A percentile compares a stretch with the other conserved stretches of the same genome.
Conservation (phyloP, 2,329 filamentous ascomycete genomes). For the Pseudocercospora fuligena region DNA sequence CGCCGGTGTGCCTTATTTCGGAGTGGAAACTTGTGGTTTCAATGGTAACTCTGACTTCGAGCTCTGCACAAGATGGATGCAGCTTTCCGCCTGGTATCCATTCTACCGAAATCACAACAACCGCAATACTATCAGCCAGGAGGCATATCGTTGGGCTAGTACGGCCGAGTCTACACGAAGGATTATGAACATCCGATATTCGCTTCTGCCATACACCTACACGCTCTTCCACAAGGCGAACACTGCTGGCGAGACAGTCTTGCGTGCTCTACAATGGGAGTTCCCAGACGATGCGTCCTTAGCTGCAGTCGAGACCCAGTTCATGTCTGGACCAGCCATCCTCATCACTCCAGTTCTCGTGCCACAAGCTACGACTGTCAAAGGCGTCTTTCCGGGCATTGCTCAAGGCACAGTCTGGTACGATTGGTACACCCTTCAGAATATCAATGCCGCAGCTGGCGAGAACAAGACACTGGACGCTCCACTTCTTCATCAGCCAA, state of each 20-base stretch:
- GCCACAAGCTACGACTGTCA: slow-evolving; percentile 63
- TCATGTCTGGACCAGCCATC: slow-evolving; percentile 68
- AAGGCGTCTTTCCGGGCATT: slow-evolving; percentile 70
- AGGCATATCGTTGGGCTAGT: slow-evolving; percentile 69
- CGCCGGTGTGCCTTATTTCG: slow-evolving; percentile 37
- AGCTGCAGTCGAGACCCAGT: slow-evolving; percentile 68
- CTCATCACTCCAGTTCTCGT: slow-evolving; percentile 69
- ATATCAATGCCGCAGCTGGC: slow-evolving; percentile 56
- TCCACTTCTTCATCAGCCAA: slow-evolving; percentile 34
- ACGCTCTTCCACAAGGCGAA: slow-evolving; percentile 71
- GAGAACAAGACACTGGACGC: slow-evolving; percentile 36
- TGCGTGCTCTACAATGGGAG: slow-evolving; percentile 74
- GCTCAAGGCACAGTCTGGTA: slow-evolving; percentile 68
- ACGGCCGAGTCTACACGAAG: slow-evolving; percentile 66
- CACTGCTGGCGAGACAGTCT: slow-evolving; percentile 67
- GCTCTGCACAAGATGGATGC: slow-evolving; percentile 40
- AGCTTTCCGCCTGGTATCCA: slow-evolving; percentile 69
- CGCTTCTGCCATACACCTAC: slow-evolving; percentile 73
- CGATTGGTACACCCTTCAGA: slow-evolving; percentile 71
- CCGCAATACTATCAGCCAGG: slow-evolving; percentile 63
- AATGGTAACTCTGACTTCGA: slow-evolving; percentile 35
- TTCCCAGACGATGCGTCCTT: slow-evolving; percentile 71
- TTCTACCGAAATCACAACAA: slow-evolving; percentile 78
- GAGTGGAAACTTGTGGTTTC: slow-evolving; percentile 40
- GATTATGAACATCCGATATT: slow-evolving; percentile 71